Base-by-base conservation (phyloP, 2,329 filamentous ascomycete species). In the Aureobasidium mangrovei region DNA sequence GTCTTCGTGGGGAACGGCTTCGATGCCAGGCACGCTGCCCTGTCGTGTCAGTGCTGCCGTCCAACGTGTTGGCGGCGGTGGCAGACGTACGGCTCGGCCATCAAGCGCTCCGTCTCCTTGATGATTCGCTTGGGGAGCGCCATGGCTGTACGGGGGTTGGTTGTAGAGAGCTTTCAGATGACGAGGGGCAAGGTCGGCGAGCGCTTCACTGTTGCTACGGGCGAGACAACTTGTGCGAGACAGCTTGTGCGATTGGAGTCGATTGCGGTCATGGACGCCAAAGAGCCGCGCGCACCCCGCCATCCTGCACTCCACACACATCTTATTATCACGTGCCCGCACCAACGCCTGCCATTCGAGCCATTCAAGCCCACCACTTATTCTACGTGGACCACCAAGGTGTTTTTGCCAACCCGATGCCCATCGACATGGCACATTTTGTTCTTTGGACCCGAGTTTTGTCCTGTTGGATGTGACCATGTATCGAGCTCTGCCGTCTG, bases 21-120 rank as follows among this genome's bases (percentile, higher is more conserved):
- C 95, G 74, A 98, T 98, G 58, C 93, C 93, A 31, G 91, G 90
- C 32, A 98, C 93, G 60, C 91, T 96, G 66, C 42, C 1, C 7
- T 38, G 18, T n/a, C 7, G 4, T 26, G 42, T 59, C 47, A 32
- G 35, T 40, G 40, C 26, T 40, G 33, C 60, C 36, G 26, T 36
- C 10, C 8, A 10, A 18, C 26, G 35, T 43, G 31, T 18, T 18
- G 18, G 18, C 38, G 24, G 4, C 27, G 26, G 12, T 3, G 7
- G 10, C 28, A 18, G 32, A 48, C 88, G 72, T 80, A 95, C 89
- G 93, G 93, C 74, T 98, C 93, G 60, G 88, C 88, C 82, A 95
- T 91, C 63, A 98, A 81, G 67, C 93, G 85, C 75, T 98, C 91
- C 24, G 93, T 98, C 81, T 98, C 94, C 75, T 98, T 98, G 67